Percentiles rank a stretch among this genome's conserved stretches.
Evolutionary conservation across 768 basidiomycete species (phyloP).

Genomic region (Strobilomyces echinocephalus): DNA sequence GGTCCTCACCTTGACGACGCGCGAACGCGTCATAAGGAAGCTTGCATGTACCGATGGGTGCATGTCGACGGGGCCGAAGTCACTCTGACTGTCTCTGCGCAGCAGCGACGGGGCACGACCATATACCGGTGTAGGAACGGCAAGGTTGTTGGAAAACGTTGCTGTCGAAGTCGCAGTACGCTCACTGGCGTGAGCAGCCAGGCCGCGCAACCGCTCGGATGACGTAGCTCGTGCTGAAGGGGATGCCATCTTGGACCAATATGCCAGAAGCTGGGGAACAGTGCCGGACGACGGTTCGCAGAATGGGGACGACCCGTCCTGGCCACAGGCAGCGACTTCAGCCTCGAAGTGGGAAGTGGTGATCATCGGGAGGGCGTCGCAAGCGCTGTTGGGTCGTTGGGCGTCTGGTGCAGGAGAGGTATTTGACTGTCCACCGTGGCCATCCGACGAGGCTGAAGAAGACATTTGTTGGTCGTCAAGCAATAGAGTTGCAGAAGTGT

Average conservation of each 20-base stretch:
- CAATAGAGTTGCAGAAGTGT: constrained; percentile 21
- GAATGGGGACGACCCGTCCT: constrained; percentile 2
- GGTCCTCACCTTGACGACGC: constrained; percentile 48
- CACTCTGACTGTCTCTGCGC: not conserved
- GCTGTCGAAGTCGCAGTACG: not conserved
- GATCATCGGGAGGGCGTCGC: constrained; percentile 19
- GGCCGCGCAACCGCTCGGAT: constrained; percentile 3
- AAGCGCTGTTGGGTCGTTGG: not conserved
- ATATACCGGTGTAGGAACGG: not conserved
- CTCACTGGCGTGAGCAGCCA: constrained; percentile 2
- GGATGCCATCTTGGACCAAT: constrained; percentile 7
- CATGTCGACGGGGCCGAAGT: constrained; percentile 7
- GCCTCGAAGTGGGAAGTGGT: constrained; percentile 3
- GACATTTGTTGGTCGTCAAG: constrained; percentile 34
- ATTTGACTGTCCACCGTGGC: constrained; percentile 23
- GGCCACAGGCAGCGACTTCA: not conserved
- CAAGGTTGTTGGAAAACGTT: constrained; percentile 4
- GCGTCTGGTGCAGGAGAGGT: constrained; percentile 7
- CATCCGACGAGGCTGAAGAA: constrained; percentile 16
- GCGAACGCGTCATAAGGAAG: constrained; percentile 48
- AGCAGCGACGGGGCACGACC: constrained; percentile 26
- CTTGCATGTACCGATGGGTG: constrained; percentile 25
- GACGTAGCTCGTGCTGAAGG: not conserved
- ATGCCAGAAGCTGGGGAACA: not conserved
- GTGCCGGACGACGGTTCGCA: constrained; percentile 5